These are phyloP conservation scores for Parathielavia hyrcaniae DNA, from an alignment of 495 filamentous ascomycete genomes.

Conservation along the genomic window DNA sequence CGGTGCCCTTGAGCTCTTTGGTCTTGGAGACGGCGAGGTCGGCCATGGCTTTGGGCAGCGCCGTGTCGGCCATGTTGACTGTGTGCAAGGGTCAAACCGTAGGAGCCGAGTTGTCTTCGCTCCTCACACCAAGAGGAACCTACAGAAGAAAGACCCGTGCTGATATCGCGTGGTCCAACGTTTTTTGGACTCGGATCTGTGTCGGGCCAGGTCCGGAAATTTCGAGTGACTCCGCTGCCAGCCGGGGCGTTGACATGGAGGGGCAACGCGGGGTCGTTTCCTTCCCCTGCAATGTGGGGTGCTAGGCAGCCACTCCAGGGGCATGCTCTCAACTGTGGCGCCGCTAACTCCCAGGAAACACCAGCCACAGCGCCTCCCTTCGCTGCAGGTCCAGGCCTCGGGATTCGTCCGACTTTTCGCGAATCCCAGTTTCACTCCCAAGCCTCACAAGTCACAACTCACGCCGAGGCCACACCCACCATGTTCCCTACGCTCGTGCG, in stretches of 20 bases:
- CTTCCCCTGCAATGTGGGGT: not conserved
- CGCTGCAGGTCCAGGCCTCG: not conserved
- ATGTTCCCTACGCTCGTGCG: slow-evolving; percentile 45
- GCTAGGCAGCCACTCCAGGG: not conserved
- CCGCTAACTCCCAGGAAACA: not conserved
- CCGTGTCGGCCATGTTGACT: slow-evolving; percentile 33
- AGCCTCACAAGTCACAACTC: not conserved
- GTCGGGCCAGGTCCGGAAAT: slow-evolving; percentile 13
- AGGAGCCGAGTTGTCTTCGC: not conserved
- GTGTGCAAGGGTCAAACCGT: not conserved
- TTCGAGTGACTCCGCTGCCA: slow-evolving; percentile 23
- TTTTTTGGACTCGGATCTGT: not conserved
- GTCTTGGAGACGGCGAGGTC: slow-evolving; percentile 40
- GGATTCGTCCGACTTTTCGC: slow-evolving; percentile 1
- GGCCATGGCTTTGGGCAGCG: slow-evolving; percentile 35
- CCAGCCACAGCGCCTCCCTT: slow-evolving; percentile 7
- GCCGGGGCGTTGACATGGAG: slow-evolving; percentile 12
- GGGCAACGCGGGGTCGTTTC: slow-evolving; percentile 22
- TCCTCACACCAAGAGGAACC: not conserved
- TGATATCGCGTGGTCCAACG: slow-evolving; percentile 1
- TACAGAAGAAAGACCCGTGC: not conserved
- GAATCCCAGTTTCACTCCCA: not conserved
- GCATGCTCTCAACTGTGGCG: not conserved
- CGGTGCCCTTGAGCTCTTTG: slow-evolving; percentile 58
- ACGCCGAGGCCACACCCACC: not conserved